Percentiles rank a stretch among this genome's conserved stretches.
These are phyloP conservation scores for Cystobasidium tubakii DNA, from an alignment of 768 basidiomycete species.

Conservation along the genomic window DNA sequence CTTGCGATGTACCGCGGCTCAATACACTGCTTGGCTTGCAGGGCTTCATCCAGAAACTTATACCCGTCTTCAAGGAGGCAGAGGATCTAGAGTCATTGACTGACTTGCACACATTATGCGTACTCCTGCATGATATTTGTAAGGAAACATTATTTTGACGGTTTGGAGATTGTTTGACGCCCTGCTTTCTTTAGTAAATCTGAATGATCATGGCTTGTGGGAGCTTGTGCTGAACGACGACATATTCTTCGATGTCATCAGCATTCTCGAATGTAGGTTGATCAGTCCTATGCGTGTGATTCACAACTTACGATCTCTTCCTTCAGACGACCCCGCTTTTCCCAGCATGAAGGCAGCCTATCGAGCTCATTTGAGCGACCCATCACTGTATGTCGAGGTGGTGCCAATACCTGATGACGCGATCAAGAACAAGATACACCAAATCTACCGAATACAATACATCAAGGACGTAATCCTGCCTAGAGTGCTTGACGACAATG, in stretches of 20 bases:
- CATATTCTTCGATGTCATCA: conserved; percentile 82
- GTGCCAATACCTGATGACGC: conserved; percentile 68
- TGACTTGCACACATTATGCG: conserved; percentile 82
- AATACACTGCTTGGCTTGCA: conserved; percentile 49
- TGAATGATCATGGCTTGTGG: conserved; percentile 90
- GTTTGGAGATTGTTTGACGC: background rate
- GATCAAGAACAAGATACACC: conserved; percentile 84
- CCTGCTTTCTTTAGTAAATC: conserved; percentile 61
- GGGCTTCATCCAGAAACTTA: conserved; percentile 82
- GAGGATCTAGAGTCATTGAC: conserved; percentile 88
- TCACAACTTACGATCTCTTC: conserved; percentile 34
- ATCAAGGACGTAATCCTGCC: conserved; percentile 97
- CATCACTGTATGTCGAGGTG: conserved; percentile 80
- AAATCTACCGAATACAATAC: conserved; percentile 93
- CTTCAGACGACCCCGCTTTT: conserved; percentile 89
- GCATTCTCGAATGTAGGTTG: conserved; percentile 88
- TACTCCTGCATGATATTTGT: conserved; percentile 91
- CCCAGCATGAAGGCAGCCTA: conserved; percentile 95
- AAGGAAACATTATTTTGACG: conserved; percentile 48
- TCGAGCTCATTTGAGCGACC: conserved; percentile 79
- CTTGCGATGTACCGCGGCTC: too few relatives aligned
- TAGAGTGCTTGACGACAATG: conserved; percentile 87
- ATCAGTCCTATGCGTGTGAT: background rate
- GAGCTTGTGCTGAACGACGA: conserved; percentile 92
- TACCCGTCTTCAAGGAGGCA: conserved; percentile 75